Evolutionary conservation across 1,284 basidiomycete genomes (phyloP).

Genomic region (Rhodotorula sp.): DNA sequence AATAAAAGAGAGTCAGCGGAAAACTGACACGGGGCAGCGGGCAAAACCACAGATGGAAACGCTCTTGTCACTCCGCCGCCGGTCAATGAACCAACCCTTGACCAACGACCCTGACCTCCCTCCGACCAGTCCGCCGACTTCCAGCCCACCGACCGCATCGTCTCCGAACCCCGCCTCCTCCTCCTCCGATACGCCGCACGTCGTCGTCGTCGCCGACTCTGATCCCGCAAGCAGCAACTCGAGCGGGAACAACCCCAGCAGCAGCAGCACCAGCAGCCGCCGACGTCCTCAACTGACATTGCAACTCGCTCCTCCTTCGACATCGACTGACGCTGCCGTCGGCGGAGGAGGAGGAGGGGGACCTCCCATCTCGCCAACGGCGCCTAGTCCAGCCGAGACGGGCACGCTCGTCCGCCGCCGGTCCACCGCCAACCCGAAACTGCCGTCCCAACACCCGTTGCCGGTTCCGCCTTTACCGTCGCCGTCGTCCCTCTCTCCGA

Average conservation of each 20-base stretch:
- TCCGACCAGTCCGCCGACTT: constrained; percentile 19
- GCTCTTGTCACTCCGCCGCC: constrained; percentile 37
- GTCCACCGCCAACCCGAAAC: constrained; percentile 12
- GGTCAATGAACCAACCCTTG: constrained; percentile 39
- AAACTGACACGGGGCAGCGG: neutral
- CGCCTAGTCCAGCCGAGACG: constrained; percentile 37
- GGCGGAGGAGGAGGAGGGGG: too few relatives aligned
- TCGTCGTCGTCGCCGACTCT: neutral
- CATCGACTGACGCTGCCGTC: neutral
- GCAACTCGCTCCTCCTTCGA: constrained; percentile 12
- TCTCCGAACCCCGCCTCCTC: neutral
- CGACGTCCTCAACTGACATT: constrained; percentile 25
- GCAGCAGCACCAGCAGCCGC: too few relatives aligned
- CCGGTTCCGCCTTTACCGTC: constrained; percentile 9
- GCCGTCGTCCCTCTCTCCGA: neutral
- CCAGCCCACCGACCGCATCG: constrained; percentile 1
- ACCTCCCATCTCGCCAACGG: constrained; percentile 35
- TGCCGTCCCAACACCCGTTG: constrained; percentile 35
- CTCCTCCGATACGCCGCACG: neutral
- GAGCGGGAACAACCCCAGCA: too few relatives aligned
- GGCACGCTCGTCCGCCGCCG: constrained; percentile 33
- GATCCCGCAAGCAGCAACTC: too few relatives aligned
- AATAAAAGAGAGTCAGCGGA: neutral
- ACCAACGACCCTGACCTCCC: constrained; percentile 42
- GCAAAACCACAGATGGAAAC: constrained; percentile 37